These are phyloP conservation scores for Gloeophyllum trabeum DNA, from an alignment of 768 basidiomycete species.

Conservation along the genomic window DNA sequence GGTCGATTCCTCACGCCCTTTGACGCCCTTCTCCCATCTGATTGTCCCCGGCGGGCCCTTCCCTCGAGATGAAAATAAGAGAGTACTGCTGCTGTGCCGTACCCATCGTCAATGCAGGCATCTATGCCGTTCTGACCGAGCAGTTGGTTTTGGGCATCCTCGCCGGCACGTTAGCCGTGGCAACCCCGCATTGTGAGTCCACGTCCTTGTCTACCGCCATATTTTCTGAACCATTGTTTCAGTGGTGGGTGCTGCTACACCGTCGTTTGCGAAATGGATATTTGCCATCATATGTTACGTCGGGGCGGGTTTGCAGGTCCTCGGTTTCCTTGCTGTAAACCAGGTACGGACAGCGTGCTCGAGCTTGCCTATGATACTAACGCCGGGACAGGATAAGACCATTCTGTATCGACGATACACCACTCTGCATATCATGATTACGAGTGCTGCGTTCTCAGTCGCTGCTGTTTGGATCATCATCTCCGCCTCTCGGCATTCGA, in stretches of 20 bases:
- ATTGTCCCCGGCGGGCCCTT: conserved; percentile 5
- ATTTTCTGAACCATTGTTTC: background rate
- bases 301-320: conserved; percentile 62
- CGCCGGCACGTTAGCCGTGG: conserved; percentile 63
- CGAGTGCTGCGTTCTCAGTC: conserved; percentile 56
- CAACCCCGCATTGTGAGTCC: conserved; percentile 67
- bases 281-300: conserved; percentile 70
- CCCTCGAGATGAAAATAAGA: conserved; percentile 52
- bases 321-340: conserved; percentile 82
- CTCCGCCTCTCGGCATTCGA: conserved; percentile 66
- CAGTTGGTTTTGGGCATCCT: conserved; percentile 60
- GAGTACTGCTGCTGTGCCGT: conserved; percentile 93
- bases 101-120: conserved; percentile 82
- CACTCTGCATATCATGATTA: conserved; percentile 46
- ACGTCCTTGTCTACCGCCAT: background rate
- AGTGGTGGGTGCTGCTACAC: conserved; percentile 86
- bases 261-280: conserved; percentile 62
- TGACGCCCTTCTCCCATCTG: background rate
- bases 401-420: conserved; percentile 58
- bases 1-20: conserved; percentile 1
- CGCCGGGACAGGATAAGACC: conserved; percentile 46
- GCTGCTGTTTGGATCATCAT: conserved; percentile 75
- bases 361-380: conserved; percentile 1
- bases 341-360: conserved; percentile 28
- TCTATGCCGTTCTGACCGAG: conserved; percentile 70